These are phyloP conservation scores for Aureobasidium sp. DNA, from an alignment of 2,329 filamentous ascomycete species.

Conservation along the genomic window DNA sequence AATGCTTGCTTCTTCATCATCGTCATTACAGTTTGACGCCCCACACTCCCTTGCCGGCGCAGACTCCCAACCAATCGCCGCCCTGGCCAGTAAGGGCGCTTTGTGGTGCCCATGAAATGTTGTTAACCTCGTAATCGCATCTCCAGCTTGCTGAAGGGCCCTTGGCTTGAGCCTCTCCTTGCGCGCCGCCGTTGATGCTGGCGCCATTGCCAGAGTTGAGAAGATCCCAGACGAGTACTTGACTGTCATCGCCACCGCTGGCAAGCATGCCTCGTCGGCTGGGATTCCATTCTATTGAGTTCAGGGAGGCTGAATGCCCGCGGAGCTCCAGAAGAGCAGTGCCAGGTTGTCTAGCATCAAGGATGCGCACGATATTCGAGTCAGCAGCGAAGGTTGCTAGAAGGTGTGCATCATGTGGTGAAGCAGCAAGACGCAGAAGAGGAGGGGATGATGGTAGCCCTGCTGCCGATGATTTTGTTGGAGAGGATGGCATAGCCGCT, in stretches of 20 bases:
- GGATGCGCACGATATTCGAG: conserved; percentile 83
- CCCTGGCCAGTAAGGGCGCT: conserved; percentile 59
- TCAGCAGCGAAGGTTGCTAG: conserved; percentile 96
- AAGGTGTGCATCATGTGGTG: conserved; percentile 89
- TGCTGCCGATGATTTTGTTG: conserved; percentile 57
- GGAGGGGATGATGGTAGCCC: conserved; percentile 61
- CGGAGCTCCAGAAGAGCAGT: conserved; percentile 90
- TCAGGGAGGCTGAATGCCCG: conserved; percentile 77
- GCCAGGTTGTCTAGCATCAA: conserved; percentile 92
- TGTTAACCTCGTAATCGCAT: conserved; percentile 81
- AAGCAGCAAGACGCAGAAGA: conserved; percentile 74
- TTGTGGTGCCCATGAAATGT: conserved; percentile 77
- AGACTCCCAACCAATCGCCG: conserved; percentile 79
- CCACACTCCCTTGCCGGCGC: conserved; percentile 75
- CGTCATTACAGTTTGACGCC: conserved; percentile 52
- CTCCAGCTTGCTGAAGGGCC: conserved; percentile 72
- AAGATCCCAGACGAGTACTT: conserved; percentile 91
- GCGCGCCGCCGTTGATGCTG: conserved; percentile 16
- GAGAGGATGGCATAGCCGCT: conserved; percentile 55
- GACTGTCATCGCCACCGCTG: conserved; percentile 84
- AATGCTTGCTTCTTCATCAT: neutral
- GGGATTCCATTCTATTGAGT: conserved; percentile 94
- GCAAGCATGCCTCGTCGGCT: conserved; percentile 79
- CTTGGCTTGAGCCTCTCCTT: conserved; percentile 42
- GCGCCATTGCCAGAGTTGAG: conserved; percentile 49